Percentiles rank a stretch among this genome's conserved stretches.
phyloP scores from a whole-genome alignment of 768 basidiomycete species.

The Baorangia bicolor region DNA sequence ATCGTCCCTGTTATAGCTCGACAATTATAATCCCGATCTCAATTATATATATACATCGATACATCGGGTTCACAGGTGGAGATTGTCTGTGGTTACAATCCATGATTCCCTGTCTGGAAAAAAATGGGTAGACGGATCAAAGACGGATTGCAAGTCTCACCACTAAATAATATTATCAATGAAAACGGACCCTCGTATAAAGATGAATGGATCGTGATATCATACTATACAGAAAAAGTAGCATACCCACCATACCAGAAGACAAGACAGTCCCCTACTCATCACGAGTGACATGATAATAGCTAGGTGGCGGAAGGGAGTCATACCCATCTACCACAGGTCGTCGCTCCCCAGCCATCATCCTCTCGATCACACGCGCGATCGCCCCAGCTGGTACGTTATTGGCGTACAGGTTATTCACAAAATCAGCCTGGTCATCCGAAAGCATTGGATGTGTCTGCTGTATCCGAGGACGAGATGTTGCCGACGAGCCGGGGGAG shows the following conservation, averaged over 20 bases:
- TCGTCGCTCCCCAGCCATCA: constrained; percentile 15
- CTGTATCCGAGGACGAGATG: not conserved
- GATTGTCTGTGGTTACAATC: too few species aligned
- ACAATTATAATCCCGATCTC: not conserved
- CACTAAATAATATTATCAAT: not conserved
- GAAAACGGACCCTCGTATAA: not conserved
- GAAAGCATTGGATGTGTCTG: constrained; percentile 12
- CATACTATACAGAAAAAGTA: not conserved
- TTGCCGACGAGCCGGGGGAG: not conserved
- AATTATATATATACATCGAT: too few species aligned
- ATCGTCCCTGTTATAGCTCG: too few species aligned
- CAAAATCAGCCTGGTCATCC: constrained; percentile 20
- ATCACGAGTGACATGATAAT: constrained; percentile 1
- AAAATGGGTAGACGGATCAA: not conserved
- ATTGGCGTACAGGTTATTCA: constrained; percentile 13
- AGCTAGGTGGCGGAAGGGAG: constrained; percentile 15
- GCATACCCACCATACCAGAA: not conserved
- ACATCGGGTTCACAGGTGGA: too few species aligned
- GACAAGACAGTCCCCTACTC: not conserved
- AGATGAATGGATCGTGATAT: not conserved
- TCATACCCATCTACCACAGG: constrained; percentile 8
- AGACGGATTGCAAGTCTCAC: too few species aligned
- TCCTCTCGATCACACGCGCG: constrained; percentile 20
- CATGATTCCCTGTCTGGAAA: too few species aligned
- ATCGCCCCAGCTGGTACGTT: constrained; percentile 17